Evolutionary conservation across 306 rosid genomes (phyloP).

Genomic region (Senna tora): DNA sequence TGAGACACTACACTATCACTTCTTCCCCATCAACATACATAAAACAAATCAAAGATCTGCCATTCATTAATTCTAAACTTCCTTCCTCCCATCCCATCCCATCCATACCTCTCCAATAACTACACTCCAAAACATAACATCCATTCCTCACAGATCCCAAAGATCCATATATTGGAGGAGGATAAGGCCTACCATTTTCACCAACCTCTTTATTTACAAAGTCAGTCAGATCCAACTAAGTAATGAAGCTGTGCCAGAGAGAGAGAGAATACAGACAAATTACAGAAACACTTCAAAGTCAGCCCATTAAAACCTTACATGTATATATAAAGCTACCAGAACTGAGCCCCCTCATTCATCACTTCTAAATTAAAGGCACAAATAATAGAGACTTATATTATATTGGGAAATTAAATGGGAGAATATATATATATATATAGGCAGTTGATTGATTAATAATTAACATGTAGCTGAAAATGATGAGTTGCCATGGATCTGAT

Average conservation of each 20-base stretch:
- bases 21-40: constrained; percentile 40
- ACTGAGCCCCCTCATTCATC: no score
- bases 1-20: constrained; percentile 22
- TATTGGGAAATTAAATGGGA: no score
- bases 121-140: constrained; percentile 32
- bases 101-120: constrained; percentile 7
- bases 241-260: background rate
- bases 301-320: background rate
- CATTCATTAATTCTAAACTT: background rate
- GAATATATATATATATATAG: background rate
- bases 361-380: no score
- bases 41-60: constrained; percentile 47
- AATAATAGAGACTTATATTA: no score
- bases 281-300: constrained; percentile 7
- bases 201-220: constrained; percentile 15
- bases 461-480: constrained; percentile 25
- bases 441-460: background rate
- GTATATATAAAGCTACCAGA: no score
- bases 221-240: background rate
- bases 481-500: constrained; percentile 24
- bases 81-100: background rate
- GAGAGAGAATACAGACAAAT: constrained; percentile 32
- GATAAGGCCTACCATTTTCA: background rate
- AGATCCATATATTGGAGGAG: background rate
- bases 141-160: constrained; percentile 43